Percentiles rank a stretch among this genome's conserved stretches.
These are phyloP conservation scores for Yamadazyma kitorensis DNA, from an alignment of 805 yeast genomes.

Conservation along the genomic window DNA sequence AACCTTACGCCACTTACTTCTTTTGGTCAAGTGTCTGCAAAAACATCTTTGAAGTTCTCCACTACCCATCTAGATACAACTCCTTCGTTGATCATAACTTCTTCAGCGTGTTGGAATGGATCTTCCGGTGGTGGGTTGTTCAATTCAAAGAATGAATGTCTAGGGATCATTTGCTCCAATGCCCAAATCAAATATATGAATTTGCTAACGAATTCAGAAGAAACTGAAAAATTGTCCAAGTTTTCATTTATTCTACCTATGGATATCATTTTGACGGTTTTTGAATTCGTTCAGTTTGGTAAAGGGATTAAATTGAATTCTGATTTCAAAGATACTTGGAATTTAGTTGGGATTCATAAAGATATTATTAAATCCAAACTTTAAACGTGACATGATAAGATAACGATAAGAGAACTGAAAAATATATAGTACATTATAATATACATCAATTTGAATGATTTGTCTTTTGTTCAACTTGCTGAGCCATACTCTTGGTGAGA, in stretches of 20 bases:
- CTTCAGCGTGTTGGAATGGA: conserved; percentile 50
- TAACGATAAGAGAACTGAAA: no score
- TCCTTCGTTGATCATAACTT: conserved; percentile 28
- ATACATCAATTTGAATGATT: conserved; percentile 3
- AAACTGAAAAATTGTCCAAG: conserved; percentile 28
- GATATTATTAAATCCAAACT: conserved; percentile 2
- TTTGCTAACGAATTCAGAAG: conserved; percentile 8
- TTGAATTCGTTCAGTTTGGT: conserved; percentile 1
- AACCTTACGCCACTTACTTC: conserved; percentile 29
- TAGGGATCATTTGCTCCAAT: conserved; percentile 46
- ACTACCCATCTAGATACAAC: not conserved
- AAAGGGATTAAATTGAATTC: not conserved
- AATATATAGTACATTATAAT: no score
- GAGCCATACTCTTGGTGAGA: conserved; percentile 22
- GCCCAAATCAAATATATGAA: conserved; percentile 32
- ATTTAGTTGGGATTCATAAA: conserved; percentile 8
- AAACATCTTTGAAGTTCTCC: conserved; percentile 1
- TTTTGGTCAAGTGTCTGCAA: conserved; percentile 27
- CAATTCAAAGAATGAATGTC: conserved; percentile 12
- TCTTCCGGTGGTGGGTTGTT: conserved; percentile 49
- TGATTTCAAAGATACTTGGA: conserved; percentile 12
- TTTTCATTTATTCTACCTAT: conserved; percentile 33
- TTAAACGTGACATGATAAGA: not conserved
- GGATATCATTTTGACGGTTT: conserved; percentile 27
- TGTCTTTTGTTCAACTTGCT: conserved; percentile 18